phyloP scores from a whole-genome alignment of 1,284 basidiomycete genomes.

The Neonothopanus nambi region DNA sequence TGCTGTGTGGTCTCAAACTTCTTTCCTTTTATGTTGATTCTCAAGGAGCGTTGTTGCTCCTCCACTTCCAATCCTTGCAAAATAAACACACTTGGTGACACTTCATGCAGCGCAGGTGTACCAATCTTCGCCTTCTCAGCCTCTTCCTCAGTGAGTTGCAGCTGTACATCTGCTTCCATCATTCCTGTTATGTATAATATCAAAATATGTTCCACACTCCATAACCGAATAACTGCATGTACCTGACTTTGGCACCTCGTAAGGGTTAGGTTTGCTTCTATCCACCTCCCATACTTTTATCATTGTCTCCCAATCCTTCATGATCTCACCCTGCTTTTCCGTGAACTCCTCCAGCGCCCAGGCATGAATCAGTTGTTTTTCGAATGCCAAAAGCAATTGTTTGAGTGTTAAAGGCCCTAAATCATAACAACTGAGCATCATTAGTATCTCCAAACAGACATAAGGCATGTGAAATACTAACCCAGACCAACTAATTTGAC shows the following conservation, averaged over 20 bases:
- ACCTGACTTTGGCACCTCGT: slow-evolving; percentile 16
- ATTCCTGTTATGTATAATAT: too few species aligned
- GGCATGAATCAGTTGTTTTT: neutral
- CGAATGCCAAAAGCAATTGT: neutral
- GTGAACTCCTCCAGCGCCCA: neutral
- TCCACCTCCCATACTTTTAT: slow-evolving; percentile 27
- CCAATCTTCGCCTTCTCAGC: slow-evolving; percentile 1
- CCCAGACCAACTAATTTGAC: slow-evolving; percentile 19
- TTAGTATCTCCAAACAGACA: neutral
- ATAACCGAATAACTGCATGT: too few species aligned
- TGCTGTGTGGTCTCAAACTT: too few species aligned
- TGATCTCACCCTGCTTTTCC: neutral
- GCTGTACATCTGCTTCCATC: too few species aligned
- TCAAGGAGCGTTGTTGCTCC: too few species aligned
- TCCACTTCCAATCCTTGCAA: too few species aligned
- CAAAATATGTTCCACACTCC: too few species aligned
- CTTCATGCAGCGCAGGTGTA: neutral
- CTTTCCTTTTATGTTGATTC: too few species aligned
- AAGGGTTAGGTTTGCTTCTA: slow-evolving; percentile 22
- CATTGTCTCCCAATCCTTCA: slow-evolving; percentile 19
- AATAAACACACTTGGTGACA: slow-evolving; percentile 14
- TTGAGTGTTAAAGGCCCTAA: slow-evolving; percentile 10
- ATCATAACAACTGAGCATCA: slow-evolving; percentile 1
- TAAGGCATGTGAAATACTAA: neutral
- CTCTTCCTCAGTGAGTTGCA: slow-evolving; percentile 17